Conservation (phyloP, 1,139 yeast species). For the Suhomyces bokatorum region DNA sequence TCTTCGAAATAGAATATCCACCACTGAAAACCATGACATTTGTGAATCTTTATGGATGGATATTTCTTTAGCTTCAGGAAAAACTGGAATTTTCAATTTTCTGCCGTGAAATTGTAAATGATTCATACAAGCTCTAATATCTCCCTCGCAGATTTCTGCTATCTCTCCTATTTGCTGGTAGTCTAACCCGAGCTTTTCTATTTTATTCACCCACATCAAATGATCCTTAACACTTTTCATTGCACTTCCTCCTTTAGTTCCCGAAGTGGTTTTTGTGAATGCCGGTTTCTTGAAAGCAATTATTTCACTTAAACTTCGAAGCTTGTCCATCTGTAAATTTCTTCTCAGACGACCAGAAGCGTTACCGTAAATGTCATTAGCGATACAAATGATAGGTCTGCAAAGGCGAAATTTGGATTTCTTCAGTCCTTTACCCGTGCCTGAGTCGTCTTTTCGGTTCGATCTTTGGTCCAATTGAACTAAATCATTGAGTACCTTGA, state of each 20-base stretch:
- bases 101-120: conserved; percentile 68
- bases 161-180: conserved; percentile 48
- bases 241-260: conserved; percentile 38
- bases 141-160: conserved; percentile 76
- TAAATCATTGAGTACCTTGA: conserved; percentile 64
- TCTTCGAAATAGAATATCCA: conserved; percentile 55
- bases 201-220: conserved; percentile 32
- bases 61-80: conserved; percentile 4
- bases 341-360: conserved; percentile 24
- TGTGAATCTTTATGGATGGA: conserved; percentile 50
- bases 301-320: conserved; percentile 73
- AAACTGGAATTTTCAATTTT: conserved; percentile 17
- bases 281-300: conserved; percentile 63
- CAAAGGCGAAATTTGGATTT: conserved; percentile 45
- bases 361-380: conserved; percentile 79
- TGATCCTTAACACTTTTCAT: conserved; percentile 43
- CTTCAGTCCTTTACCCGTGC: conserved; percentile 20
- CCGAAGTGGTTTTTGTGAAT: conserved; percentile 43
- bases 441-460: conserved; percentile 26
- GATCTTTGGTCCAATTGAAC: conserved; percentile 60
- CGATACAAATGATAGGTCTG: conserved; percentile 89
- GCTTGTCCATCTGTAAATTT: conserved; percentile 57
- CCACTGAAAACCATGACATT: conserved; percentile 60
- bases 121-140: conserved; percentile 82
- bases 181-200: conserved; percentile 36